Conservation (phyloP, 2,329 filamentous ascomycete species). For the Penicillium sp. region DNA sequence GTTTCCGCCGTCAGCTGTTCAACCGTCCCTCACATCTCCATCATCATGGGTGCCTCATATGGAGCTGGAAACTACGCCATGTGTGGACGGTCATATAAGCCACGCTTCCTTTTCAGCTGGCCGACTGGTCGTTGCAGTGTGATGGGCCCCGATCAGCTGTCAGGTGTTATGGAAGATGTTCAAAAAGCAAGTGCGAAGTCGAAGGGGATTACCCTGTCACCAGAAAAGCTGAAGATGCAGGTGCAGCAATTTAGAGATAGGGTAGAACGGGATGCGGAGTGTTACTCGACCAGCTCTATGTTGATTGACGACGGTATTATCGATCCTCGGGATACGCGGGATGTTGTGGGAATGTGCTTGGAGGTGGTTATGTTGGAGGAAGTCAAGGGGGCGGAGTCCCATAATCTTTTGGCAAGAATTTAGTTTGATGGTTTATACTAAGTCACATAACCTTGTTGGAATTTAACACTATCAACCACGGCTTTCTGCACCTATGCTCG, state of each 20-base stretch:
- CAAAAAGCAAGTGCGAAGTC: conserved; percentile 27
- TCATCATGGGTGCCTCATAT: conserved; percentile 49
- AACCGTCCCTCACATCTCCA: conserved; percentile 46
- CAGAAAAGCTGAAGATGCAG: conserved; percentile 25
- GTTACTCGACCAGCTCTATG: conserved; percentile 34
- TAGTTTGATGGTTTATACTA: background rate
- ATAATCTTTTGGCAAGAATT: conserved; percentile 27
- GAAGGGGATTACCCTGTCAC: conserved; percentile 22
- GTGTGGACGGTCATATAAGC: conserved; percentile 46
- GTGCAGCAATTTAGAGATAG: conserved; percentile 26
- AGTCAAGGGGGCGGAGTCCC: conserved; percentile 26
- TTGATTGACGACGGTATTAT: conserved; percentile 41
- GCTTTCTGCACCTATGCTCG: too few relatives aligned
- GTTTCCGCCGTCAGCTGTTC: conserved; percentile 48
- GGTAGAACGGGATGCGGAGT: conserved; percentile 34
- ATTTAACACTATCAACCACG: too few relatives aligned
- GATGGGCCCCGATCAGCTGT: conserved; percentile 44
- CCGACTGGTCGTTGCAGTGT: conserved; percentile 42
- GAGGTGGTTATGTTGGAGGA: conserved; percentile 30
- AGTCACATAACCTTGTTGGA: too few relatives aligned
- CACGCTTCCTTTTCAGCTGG: conserved; percentile 48
- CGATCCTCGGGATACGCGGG: conserved; percentile 40
- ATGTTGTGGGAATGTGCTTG: conserved; percentile 40
- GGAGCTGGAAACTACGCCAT: conserved; percentile 51
- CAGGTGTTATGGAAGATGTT: conserved; percentile 42